A percentile compares a stretch with the other conserved stretches of the same genome.
Conservation (phyloP, 805 yeast species). For the Geotrichum ghanense region DNA sequence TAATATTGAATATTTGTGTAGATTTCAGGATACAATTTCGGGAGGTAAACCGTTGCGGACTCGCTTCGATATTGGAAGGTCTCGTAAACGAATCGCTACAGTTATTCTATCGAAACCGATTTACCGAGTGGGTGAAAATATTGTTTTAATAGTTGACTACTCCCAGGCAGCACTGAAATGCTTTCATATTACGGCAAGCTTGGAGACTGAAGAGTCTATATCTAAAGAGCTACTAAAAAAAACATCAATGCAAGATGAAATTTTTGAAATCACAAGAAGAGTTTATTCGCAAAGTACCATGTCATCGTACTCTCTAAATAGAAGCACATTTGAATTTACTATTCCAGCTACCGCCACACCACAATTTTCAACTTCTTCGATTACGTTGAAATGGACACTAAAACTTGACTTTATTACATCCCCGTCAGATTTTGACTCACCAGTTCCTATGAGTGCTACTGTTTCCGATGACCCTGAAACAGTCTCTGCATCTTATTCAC, state of each 20-base stretch:
- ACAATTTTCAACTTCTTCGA: constrained; percentile 22
- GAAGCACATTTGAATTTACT: constrained; percentile 18
- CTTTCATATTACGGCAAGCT: constrained; percentile 29
- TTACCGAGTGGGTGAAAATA: constrained; percentile 33
- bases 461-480: constrained; percentile 4
- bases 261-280: constrained; percentile 16
- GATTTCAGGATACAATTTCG: constrained; percentile 9
- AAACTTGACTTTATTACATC: constrained; percentile 22
- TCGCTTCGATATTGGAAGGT: constrained; percentile 31
- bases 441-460: neutral
- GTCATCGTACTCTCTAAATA: constrained; percentile 15
- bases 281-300: constrained; percentile 18
- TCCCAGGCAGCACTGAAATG: constrained; percentile 21
- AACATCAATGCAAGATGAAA: constrained; percentile 10
- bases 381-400: constrained; percentile 23
- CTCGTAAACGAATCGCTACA: constrained; percentile 31
- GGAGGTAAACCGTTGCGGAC: constrained; percentile 10
- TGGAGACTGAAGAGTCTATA: constrained; percentile 28
- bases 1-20: constrained; percentile 15
- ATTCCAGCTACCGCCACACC: constrained; percentile 28
- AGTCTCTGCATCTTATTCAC: constrained; percentile 4
- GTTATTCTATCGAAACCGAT: constrained; percentile 24
- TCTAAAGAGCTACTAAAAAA: constrained; percentile 16
- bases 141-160: constrained; percentile 31
- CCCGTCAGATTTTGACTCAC: neutral